Evolutionary conservation across 768 basidiomycete species (phyloP), one percentile per base, ranked within the genome.

Genomic region (Infundibulicybe gibba): DNA sequence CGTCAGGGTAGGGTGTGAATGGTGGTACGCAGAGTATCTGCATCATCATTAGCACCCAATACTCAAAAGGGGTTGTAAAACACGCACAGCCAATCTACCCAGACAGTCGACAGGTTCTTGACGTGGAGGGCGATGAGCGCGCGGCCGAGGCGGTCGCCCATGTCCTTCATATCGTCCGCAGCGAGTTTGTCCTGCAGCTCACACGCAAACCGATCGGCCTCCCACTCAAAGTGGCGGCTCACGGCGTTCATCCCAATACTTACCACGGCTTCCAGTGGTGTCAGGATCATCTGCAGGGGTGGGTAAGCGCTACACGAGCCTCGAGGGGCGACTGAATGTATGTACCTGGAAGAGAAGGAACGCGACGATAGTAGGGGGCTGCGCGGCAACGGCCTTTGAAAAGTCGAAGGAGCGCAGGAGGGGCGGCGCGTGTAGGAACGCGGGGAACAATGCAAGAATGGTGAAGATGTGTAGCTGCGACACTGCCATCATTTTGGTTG

Each of bases 21-120:
- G 92, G 64, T 97, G 92, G 56, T 92, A 97, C 16, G 90, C 90
- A 43, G 93, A 97, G 69, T 95, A 97, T 48, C 87, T 89, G 49
- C 25, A 49, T 41, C 15, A 12, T 10, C 52, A 42, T 25, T 15
- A 48, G 34, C 13, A 51, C 48, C 5, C 25, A 25, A 25, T 8
- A 3, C 25, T 6, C 43, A 25, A 43, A 43, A n/a, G 20, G 10
- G 45, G 33, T 8, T 10, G 33, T 15, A 50, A 48, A 41, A 45
- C 31, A 72, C 87, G 60, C 54, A 92, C 83, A 93, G 65, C 88
- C 89, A 90, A 63, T 97, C 94, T 12, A 93, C 91, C 85, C 92
- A 92, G 40, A 97, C 89, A 1, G 90, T 93, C 41, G 87, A 88
- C 57, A 97, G 62, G 61, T 98, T 97, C 72, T 94, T 87, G 48